Base-by-base conservation (phyloP, 805 yeast genomes). In the Hagleromyces aurorensis region DNA sequence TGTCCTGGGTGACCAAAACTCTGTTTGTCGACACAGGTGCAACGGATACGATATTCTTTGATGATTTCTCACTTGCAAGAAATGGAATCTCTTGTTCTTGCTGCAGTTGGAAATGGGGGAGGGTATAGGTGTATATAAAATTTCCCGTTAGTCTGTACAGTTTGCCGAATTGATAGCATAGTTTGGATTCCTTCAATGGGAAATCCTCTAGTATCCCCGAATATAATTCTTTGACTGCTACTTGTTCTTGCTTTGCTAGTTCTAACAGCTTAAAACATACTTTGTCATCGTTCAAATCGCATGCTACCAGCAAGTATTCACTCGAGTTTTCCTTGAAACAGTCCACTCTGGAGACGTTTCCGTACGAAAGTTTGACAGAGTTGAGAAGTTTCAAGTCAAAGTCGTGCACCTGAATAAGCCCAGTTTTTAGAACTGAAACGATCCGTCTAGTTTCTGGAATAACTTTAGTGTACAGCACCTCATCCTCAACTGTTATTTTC, bases 11-110 rank as follows among this genome's bases (percentile, higher is more conserved):
- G 14, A 57, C 29, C 13, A 55, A 29, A 16, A 52, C 36, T 29
- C 59, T 47, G 27, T 51, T 55, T 10, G 44, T 36, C 6, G 56
- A 48, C 6, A 55, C 43, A 6, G 57, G 50, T 23, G 41, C 44
- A 16, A 51, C 36, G 7, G 60, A 47, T 1, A 41, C 27, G 4
- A 38, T 37, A 11, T 40, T 32, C 4, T 29, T 18, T 3, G 25
- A 21, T 4, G 37, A 14, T 5, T 22, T 30, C 8, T 32, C 17
- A n/a, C 19, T 27, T 10, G 37, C 23, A 5, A 55, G 35, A 23
- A 47, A 43, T n/a, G 60, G 55, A n/a, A 57, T 27, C 7, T 37
- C 32, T 13, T 42, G 36, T 5, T 32, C 31, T 13, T 44, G 43
- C 9, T 33, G 24, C 17, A 44, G 33, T 29, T 45, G 55, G 26